A percentile compares a stretch with the other conserved stretches of the same genome.
These are phyloP conservation scores for Russula sp. DNA, from an alignment of 768 basidiomycete species.

Conservation along the genomic window DNA sequence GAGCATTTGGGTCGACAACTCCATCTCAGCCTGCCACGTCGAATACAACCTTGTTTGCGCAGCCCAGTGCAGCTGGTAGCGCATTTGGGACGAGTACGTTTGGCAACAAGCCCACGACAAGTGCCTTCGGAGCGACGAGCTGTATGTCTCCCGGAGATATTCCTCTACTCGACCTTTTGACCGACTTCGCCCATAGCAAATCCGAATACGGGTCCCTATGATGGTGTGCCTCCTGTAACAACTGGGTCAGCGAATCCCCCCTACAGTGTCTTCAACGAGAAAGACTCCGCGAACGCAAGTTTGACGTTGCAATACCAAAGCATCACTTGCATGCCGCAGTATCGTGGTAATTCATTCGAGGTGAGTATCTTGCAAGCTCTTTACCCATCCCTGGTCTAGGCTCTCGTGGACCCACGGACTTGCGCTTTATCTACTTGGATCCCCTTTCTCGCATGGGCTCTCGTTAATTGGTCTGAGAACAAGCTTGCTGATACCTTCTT, in stretches of 20 bases:
- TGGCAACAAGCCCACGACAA: slow-evolving; percentile 36
- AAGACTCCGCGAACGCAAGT: slow-evolving; percentile 47
- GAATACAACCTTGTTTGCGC: slow-evolving; percentile 54
- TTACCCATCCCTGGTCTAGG: slow-evolving; percentile 7
- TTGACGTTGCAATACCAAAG: slow-evolving; percentile 68
- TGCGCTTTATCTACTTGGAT: not conserved
- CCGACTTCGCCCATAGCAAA: slow-evolving; percentile 27
- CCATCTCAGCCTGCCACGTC: slow-evolving; percentile 34
- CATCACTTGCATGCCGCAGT: slow-evolving; percentile 74
- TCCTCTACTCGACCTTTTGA: slow-evolving; percentile 1
- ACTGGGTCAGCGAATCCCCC: slow-evolving; percentile 65
- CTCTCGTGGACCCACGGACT: not conserved
- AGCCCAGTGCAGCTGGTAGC: slow-evolving; percentile 36
- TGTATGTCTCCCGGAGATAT: slow-evolving; percentile 26
- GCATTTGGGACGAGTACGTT: slow-evolving; percentile 36
- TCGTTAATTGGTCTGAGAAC: not conserved
- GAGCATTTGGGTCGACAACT: slow-evolving; percentile 39
- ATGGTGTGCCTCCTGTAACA: slow-evolving; percentile 49
- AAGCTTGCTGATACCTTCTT: not conserved
- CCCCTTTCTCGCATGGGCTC: not conserved
- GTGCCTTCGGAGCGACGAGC: slow-evolving; percentile 40
- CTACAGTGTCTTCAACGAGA: slow-evolving; percentile 56
- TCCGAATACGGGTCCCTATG: slow-evolving; percentile 28
- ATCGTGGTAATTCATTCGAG: slow-evolving; percentile 65
- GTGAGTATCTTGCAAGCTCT: slow-evolving; percentile 26